Conservation (phyloP, 139 green algal genomes). For the Chlamydomonas asymmetrica region DNA sequence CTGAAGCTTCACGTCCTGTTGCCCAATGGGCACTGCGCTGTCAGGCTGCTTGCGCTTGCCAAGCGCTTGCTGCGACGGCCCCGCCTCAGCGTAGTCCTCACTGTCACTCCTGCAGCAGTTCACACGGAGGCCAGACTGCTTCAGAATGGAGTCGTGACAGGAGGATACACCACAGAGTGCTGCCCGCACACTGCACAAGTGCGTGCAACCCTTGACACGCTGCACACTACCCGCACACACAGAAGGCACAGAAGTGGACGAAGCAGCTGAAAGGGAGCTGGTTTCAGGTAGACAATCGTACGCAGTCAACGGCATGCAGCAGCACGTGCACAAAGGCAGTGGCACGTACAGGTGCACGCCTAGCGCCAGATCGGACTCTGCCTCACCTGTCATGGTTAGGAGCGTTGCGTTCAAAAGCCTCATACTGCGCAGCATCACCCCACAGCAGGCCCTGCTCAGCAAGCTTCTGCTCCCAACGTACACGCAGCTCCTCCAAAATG, state of each 20-base stretch:
- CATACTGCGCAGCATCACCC: not conserved
- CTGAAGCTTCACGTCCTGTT: not conserved
- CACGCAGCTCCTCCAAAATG: slow-evolving; percentile 58
- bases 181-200: too few relatives aligned
- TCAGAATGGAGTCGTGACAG: not conserved
- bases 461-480: slow-evolving; percentile 61
- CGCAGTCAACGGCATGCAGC: too few relatives aligned
- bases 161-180: not conserved
- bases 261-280: too few relatives aligned
- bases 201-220: too few relatives aligned
- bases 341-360: too few relatives aligned
- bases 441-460: slow-evolving; percentile 49
- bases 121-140: not conserved
- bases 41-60: slow-evolving; percentile 20
- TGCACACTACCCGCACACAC: too few relatives aligned
- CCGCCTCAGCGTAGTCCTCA: not conserved
- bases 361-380: not conserved
- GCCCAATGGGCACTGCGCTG: too few relatives aligned
- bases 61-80: slow-evolving; percentile 8
- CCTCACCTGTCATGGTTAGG: not conserved
- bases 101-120: not conserved
- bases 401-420: not conserved
- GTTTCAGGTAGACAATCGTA: too few relatives aligned
- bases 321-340: too few relatives aligned
- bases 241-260: too few relatives aligned